Percentiles rank a stretch among this genome's conserved stretches.
Evolutionary conservation across 2,329 filamentous ascomycete genomes (phyloP).

Genomic region (Metarhizium humberi): DNA sequence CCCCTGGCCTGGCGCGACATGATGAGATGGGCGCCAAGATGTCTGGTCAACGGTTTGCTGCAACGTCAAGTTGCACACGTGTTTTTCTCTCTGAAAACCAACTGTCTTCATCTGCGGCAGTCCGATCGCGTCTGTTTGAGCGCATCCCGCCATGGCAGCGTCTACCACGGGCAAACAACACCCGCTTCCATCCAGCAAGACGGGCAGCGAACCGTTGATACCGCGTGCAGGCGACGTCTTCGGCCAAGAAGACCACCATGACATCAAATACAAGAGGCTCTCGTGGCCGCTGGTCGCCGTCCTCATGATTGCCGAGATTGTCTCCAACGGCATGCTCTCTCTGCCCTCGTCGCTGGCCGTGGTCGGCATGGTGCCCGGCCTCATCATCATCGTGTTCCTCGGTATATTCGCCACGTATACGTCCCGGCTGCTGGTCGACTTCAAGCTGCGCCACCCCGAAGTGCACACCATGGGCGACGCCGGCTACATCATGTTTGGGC

Average conservation of each 20-base stretch:
- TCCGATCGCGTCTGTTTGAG: no score
- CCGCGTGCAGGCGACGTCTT: slow-evolving; percentile 8
- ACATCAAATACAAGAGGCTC: slow-evolving; percentile 44
- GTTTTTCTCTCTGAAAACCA: no score
- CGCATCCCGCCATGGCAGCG: no score
- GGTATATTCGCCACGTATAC: slow-evolving; percentile 42
- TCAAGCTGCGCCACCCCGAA: slow-evolving; percentile 43
- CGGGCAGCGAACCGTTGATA: background rate
- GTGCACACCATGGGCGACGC: slow-evolving; percentile 51
- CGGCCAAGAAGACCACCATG: slow-evolving; percentile 18
- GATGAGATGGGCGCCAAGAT: no score
- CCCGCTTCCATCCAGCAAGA: background rate
- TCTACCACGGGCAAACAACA: no score
- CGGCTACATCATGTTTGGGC: slow-evolving; percentile 43
- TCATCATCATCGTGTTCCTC: slow-evolving; percentile 40
- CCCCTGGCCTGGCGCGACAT: no score
- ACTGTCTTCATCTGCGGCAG: no score
- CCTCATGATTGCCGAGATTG: slow-evolving; percentile 48
- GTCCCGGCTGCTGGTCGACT: slow-evolving; percentile 37
- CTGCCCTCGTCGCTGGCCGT: slow-evolving; percentile 40
- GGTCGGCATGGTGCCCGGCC: slow-evolving; percentile 41
- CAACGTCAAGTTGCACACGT: no score
- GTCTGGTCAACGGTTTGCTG: no score
- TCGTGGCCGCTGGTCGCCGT: slow-evolving; percentile 41
- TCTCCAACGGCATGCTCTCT: slow-evolving; percentile 44